Base-by-base conservation (phyloP, 345 rosid species). In the Camelina sativa region DNA sequence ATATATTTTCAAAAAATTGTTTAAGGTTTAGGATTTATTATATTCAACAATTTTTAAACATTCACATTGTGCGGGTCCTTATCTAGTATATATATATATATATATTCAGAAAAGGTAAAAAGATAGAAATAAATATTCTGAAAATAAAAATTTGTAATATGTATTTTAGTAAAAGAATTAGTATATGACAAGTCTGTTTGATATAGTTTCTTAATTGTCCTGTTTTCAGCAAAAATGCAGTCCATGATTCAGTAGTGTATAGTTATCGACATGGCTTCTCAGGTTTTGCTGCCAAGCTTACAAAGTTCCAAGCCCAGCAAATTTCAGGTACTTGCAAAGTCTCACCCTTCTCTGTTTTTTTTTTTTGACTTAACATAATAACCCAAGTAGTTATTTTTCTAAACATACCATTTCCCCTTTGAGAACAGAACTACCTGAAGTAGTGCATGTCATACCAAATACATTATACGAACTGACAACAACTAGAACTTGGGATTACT, bases 251-350 rank as follows among this genome's bases (percentile, higher is more conserved):
- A 74, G 70, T 89, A 78, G 84, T 89, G 64, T 84, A 89, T 60
- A 87, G 87, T 76, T 89, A 87, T 80, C 83, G 79, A 75, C 91
- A 89, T 37, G 86, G 88, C 51, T 87, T 89, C 71, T 87, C 91
- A 3, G 90, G 91, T 20, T 89, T 89, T 37, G 90, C 93, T 11
- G 93, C 89, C 10, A 81, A 85, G 80, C 84, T 88, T 17, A 81
- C 88, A 1, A 82, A 81, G 58, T 74, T 81, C 51, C 86, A 85
- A 78, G 88, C 86, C 4, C 85, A 77, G 66, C 46, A 82, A 63
- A 73, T 88, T 8, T 67, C 86, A 0, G 84, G 89, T 86, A 79
- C 20, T 30, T 61, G 4, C 32, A 30, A 5, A 25, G 59, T 41
- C 8, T 0, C 7, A 7, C 11, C 4, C 6, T 46, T 79, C 40